Percentiles rank a stretch among this genome's conserved stretches.
Conservation (phyloP, 2,329 filamentous ascomycete species). For the Herpotrichia juniperi region DNA sequence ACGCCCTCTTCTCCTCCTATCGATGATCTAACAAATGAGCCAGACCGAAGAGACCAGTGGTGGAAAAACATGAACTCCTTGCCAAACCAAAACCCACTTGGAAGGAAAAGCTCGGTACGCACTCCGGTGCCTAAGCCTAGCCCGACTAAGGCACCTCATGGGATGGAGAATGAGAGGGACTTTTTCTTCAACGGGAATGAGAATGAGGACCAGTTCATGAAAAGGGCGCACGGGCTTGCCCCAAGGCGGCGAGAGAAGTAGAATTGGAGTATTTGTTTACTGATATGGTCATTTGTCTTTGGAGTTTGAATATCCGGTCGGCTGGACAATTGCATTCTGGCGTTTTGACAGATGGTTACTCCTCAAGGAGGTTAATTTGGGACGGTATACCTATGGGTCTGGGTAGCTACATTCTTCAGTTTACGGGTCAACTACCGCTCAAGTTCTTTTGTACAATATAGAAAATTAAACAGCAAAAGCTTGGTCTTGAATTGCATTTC, state of each 20-base stretch:
- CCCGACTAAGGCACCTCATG: not conserved
- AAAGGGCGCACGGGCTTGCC: constrained; percentile 9
- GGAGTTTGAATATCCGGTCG: not conserved
- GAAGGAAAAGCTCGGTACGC: not conserved
- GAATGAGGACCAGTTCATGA: constrained; percentile 33
- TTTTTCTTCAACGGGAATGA: constrained; percentile 35
- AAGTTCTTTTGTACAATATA: not conserved
- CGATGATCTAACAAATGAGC: constrained; percentile 25
- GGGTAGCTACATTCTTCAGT: not conserved
- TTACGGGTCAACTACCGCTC: not conserved
- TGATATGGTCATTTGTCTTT: not conserved
- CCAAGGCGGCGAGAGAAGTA: not conserved
- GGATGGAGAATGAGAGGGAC: constrained; percentile 17
- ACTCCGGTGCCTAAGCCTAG: constrained; percentile 8
- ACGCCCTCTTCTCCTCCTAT: constrained; percentile 18
- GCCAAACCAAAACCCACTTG: not conserved
- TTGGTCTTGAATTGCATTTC: no score
- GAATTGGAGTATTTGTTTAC: not conserved
- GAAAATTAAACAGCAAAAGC: no score
- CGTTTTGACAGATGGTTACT: constrained; percentile 2
- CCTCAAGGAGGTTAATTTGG: not conserved
- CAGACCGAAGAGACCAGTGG: constrained; percentile 29
- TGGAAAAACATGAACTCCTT: constrained; percentile 24
- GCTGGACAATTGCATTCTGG: not conserved
- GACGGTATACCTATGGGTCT: not conserved